A percentile compares a stretch with the other conserved stretches of the same genome.
Evolutionary conservation across 2,329 filamentous ascomycete species (phyloP).

Genomic region (Phoma sp.): DNA sequence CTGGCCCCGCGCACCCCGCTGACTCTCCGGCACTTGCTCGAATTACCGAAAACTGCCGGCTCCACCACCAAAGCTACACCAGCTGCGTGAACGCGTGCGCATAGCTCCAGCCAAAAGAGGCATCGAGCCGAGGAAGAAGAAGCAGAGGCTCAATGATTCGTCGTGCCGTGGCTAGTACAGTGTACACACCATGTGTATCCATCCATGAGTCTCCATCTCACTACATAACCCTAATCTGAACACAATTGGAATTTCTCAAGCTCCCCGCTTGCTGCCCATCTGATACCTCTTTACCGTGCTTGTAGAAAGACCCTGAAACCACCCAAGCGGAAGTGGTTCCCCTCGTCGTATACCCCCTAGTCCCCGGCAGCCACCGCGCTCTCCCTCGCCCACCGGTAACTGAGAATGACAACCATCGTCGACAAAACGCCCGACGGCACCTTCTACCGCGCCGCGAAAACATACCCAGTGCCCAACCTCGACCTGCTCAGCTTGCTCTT

Average conservation of each 20-base stretch:
- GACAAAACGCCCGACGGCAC: slow-evolving; percentile 39
- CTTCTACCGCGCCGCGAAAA: slow-evolving; percentile 41
- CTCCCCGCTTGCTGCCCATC: too few species aligned
- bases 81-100: too few species aligned
- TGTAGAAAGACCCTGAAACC: too few species aligned
- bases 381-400: not conserved
- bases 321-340: too few species aligned
- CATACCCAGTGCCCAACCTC: slow-evolving; percentile 44
- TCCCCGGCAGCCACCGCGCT: too few species aligned
- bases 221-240: not conserved
- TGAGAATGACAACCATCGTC: slow-evolving; percentile 40
- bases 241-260: too few species aligned
- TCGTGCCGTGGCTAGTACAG: too few species aligned
- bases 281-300: too few species aligned
- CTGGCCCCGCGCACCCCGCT: slow-evolving; percentile 21
- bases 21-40: slow-evolving; percentile 25
- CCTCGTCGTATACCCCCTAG: not conserved
- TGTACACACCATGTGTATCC: too few species aligned
- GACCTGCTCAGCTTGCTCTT: slow-evolving; percentile 52
- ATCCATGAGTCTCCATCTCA: too few species aligned
- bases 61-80: not conserved
- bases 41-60: slow-evolving; percentile 28
- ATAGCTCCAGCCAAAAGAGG: too few species aligned
- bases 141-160: too few species aligned
- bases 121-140: not conserved